Evolutionary conservation across 192 early-diverging fungal genomes (phyloP).

Genomic region (Coemansia sp.): DNA sequence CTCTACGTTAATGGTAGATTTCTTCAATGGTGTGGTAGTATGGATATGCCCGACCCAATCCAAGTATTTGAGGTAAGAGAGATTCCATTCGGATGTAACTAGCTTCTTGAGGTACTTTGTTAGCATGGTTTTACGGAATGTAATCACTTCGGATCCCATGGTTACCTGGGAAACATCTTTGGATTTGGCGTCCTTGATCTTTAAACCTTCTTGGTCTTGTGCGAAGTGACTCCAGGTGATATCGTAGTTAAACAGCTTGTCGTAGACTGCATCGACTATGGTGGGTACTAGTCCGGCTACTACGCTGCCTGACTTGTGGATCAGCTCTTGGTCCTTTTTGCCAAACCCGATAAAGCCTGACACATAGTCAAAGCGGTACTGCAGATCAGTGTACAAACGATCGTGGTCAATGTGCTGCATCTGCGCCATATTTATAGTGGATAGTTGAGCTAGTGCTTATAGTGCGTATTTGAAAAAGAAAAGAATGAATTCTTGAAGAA

Average conservation of each 20-base stretch:
- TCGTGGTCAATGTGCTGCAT: constrained; percentile 64
- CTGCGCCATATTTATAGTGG: constrained; percentile 7
- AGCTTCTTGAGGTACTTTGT: constrained; percentile 68
- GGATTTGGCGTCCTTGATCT: constrained; percentile 19
- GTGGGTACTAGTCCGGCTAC: constrained; percentile 65
- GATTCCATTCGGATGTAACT: constrained; percentile 48
- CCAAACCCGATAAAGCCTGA: constrained; percentile 70
- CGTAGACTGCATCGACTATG: constrained; percentile 77
- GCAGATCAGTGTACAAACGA: constrained; percentile 64
- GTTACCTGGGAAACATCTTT: constrained; percentile 45
- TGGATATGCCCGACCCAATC: constrained; percentile 81
- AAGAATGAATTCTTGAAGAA: background rate
- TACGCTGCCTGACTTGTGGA: constrained; percentile 60
- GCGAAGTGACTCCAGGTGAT: constrained; percentile 70
- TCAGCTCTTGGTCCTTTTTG: constrained; percentile 61
- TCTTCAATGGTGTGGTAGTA: constrained; percentile 68
- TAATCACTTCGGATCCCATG: constrained; percentile 67
- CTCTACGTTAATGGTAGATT: constrained; percentile 75
- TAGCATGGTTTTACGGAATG: constrained; percentile 76
- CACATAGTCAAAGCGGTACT: constrained; percentile 79
- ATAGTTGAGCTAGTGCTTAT: background rate
- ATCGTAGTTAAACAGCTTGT: constrained; percentile 65
- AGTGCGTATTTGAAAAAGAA: background rate
- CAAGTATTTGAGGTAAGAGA: constrained; percentile 63
- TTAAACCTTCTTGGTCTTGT: constrained; percentile 63